Base-by-base conservation (phyloP, 2,329 filamentous ascomycete species). In the Amauroascus verrucosus region DNA sequence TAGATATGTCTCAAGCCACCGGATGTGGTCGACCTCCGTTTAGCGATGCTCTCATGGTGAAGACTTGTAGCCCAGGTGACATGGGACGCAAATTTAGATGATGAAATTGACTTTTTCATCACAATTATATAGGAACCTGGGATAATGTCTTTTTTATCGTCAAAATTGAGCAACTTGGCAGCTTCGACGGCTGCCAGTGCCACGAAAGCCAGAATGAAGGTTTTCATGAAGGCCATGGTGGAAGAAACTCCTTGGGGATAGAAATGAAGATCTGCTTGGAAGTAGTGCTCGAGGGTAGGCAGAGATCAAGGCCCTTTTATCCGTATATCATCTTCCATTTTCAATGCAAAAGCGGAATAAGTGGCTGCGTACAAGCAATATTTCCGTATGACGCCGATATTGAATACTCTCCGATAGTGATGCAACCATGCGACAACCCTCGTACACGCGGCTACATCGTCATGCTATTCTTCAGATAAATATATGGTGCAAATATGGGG, bases 101-200 rank as follows among this genome's bases (percentile, higher is more conserved):
- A 9, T 1, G 56, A 52, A 32, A 56, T 22, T 5, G 37, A n/a
- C 14, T 56, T 28, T 28, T 57, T 58, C 51, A 58, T 49, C 20
- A 58, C 56, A 45, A 58, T 48, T 30, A 58, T 56, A 44, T 58
- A 58, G 2, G 54, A 51, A 32, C 51, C 41, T 14, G 48, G 51
- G 20, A 58, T 40, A 6, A 56, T 32, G 18, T 57, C 53, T n/a
- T 52, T 46, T 35, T 50, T 48, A 11, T 53, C 26, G 8, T 16
- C 41, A 22, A 30, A 32, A 5, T 28, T 30, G 2, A 55, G 11
- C 28, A 57, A 33, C 7, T 24, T 45, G 6, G 51, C 54, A 51
- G 51, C 56, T 20, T 58, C 40, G 16, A 43, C 24, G 14, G 33
- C 44, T 1, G 44, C 32, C 16, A 53, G 37, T 26, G 28, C 22